A percentile compares a stretch with the other conserved stretches of the same genome.
These are phyloP conservation scores for Vicia villosa DNA, from an alignment of 306 rosid genomes.

Conservation along the genomic window DNA sequence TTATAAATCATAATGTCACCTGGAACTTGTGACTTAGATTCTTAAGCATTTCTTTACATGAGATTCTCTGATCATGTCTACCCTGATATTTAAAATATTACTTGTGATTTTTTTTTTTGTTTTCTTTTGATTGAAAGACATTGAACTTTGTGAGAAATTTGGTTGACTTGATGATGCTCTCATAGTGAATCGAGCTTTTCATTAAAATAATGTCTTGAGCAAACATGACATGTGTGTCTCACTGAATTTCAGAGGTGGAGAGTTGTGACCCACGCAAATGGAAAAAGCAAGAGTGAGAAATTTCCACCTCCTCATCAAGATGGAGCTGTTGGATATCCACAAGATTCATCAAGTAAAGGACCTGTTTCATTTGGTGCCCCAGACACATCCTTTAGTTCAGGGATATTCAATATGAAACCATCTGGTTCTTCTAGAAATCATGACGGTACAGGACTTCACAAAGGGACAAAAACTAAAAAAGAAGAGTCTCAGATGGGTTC, in stretches of 20 bases:
- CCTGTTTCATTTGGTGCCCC: slow-evolving; percentile 73
- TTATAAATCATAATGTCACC: slow-evolving; percentile 16
- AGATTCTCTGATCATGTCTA: slow-evolving; percentile 46
- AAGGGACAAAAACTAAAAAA: slow-evolving; percentile 61
- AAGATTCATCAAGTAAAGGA: slow-evolving; percentile 60
- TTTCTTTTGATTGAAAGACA: slow-evolving; percentile 27
- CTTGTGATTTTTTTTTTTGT: slow-evolving; percentile 28
- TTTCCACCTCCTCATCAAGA: slow-evolving; percentile 99
- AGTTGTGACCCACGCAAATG: slow-evolving; percentile 75
- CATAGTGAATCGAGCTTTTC: slow-evolving; percentile 30
- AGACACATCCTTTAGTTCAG: slow-evolving; percentile 68
- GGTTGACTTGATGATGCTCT: slow-evolving; percentile 30
- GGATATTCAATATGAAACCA: slow-evolving; percentile 58
- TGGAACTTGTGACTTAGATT: slow-evolving; percentile 35
- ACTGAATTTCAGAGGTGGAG: slow-evolving; percentile 92
- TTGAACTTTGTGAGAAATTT: slow-evolving; percentile 34
- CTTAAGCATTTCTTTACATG: slow-evolving; percentile 27
- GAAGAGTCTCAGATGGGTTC: slow-evolving; percentile 61
- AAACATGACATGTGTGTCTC: slow-evolving; percentile 39
- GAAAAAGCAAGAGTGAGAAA: slow-evolving; percentile 98
- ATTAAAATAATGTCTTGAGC: slow-evolving; percentile 27
- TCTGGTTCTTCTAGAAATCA: slow-evolving; percentile 54
- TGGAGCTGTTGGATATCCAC: slow-evolving; percentile 88
- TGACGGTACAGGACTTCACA: slow-evolving; percentile 55
- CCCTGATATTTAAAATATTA: slow-evolving; percentile 32